Base-by-base conservation (phyloP, 495 filamentous ascomycete species). In the Cladorrhinum samala region DNA sequence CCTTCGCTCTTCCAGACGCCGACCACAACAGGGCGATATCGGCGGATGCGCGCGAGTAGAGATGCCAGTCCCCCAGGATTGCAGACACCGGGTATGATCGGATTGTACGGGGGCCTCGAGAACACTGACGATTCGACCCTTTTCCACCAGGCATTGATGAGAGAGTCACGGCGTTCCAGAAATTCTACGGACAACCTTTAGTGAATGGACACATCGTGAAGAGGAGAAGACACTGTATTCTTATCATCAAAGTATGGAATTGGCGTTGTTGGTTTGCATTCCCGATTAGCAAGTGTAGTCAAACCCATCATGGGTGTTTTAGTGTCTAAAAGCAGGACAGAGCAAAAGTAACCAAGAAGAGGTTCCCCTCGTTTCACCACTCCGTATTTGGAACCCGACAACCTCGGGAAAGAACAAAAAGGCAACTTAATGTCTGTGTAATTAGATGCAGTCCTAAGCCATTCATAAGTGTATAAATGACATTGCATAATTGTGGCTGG, bases 21-120 rank as follows among this genome's bases (percentile, higher is more conserved):
- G 16, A 51, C 47, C 3, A 49, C 52, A 38, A 59, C 53, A 14
- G 51, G 50, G 23, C 14, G 23, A n/a, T 52, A 60, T 4, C 40
- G 57, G 19, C 42, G 46, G 42, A 17, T 41, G 43, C 30, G 54
- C 50, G 27, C 50, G 25, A 55, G 47, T 20, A 55, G 59, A 47
- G 46, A 49, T 36, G 51, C 44, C 9, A 73, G 71, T 20, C 70
- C 69, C 7, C 51, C 57, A 11, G 70, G 67, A 18, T 30, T 77
- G 14, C 59, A 59, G 23, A 65, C 63, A 14, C 61, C 68, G 11
- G 73, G 72, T 3, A 72, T 76, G 43, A 55, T 44, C 49, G 74
- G 72, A 9, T 61, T 77, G 24, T 74, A 77, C 46, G 73, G 70
- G 13, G 75, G 74, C 4, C 58, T 59, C 23, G 76, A 78, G 57